Conservation (phyloP, 2,329 filamentous ascomycete genomes). For the Graphium sp. region DNA sequence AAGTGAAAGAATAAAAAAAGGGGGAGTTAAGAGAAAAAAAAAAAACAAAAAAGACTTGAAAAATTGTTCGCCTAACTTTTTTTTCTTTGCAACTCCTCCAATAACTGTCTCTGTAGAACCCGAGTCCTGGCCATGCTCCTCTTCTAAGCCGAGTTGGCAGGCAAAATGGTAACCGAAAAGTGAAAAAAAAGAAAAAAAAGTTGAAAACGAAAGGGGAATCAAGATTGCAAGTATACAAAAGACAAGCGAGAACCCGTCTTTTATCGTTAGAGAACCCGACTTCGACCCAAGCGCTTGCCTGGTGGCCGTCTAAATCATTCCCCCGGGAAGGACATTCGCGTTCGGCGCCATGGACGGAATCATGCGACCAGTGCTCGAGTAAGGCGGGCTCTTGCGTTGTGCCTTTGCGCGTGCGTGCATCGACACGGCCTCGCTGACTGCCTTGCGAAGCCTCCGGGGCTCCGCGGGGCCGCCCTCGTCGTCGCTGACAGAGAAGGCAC, state of each 20-base stretch:
- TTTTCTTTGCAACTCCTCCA: no score
- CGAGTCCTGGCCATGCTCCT: no score
- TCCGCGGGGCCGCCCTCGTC: slow-evolving; percentile 20
- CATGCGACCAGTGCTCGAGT: neutral
- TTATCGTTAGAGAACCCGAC: no score
- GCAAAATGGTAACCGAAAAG: neutral
- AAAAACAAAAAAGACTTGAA: slow-evolving; percentile 4
- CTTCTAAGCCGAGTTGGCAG: slow-evolving; percentile 4
- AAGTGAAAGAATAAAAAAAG: slow-evolving; percentile 6
- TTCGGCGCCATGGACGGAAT: neutral
- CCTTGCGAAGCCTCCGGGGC: slow-evolving; percentile 23
- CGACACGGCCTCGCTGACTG: slow-evolving; percentile 20
- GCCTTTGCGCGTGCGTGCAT: slow-evolving; percentile 9
- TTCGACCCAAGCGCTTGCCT: no score
- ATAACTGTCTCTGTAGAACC: no score
- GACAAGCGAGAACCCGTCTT: no score
- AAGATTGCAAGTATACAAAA: no score
- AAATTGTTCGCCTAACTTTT: no score
- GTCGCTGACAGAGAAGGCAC: slow-evolving; percentile 14
- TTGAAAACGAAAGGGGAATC: neutral
- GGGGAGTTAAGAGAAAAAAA: slow-evolving; percentile 6
- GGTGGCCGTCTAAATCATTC: slow-evolving; percentile 22
- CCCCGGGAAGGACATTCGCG: slow-evolving; percentile 18
- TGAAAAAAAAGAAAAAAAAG: neutral
- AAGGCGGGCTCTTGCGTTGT: slow-evolving; percentile 7